Percentiles rank a stretch among this genome's conserved stretches.
Conservation (phyloP, 73 alveolate species). For the Uronychia setigera region DNA sequence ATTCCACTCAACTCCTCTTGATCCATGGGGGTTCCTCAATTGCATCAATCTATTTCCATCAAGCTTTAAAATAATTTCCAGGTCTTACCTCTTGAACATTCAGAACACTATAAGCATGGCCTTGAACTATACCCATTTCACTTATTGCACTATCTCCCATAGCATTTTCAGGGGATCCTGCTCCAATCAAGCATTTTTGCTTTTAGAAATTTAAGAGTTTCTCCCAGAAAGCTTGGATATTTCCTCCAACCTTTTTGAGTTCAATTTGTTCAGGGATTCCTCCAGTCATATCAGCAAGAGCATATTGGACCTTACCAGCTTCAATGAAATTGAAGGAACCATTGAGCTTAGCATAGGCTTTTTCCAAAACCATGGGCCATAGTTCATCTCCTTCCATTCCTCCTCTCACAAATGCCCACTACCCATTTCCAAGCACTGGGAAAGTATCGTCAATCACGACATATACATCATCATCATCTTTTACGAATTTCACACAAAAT, state of each 20-base stretch:
- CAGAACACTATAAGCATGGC: conserved; percentile 87
- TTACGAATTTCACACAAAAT: conserved; percentile 61
- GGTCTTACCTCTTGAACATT: conserved; percentile 44
- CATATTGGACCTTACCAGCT: conserved; percentile 82
- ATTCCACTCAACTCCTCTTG: conserved; percentile 81
- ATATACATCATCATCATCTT: conserved; percentile 51
- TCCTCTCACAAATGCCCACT: conserved; percentile 71
- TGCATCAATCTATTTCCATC: conserved; percentile 60
- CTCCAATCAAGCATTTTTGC: conserved; percentile 69
- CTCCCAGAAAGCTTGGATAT: conserved; percentile 76
- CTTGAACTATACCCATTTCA: conserved; percentile 84
- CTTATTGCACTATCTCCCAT: conserved; percentile 71
- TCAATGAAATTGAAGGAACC: conserved; percentile 66
- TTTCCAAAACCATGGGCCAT: conserved; percentile 84
- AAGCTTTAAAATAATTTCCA: not conserved
- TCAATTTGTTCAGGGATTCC: conserved; percentile 80
- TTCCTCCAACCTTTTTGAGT: conserved; percentile 51
- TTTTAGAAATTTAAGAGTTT: conserved; percentile 45
- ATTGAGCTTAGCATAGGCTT: conserved; percentile 78
- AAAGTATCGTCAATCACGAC: conserved; percentile 68
- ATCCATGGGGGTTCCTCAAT: conserved; percentile 88
- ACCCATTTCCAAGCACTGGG: conserved; percentile 64
- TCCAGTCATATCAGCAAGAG: conserved; percentile 73
- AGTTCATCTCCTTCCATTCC: conserved; percentile 75
- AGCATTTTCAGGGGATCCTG: conserved; percentile 85